These are phyloP conservation scores for Coniochaeta pulveracea DNA, from an alignment of 2,329 filamentous ascomycete genomes.

Conservation along the genomic window DNA sequence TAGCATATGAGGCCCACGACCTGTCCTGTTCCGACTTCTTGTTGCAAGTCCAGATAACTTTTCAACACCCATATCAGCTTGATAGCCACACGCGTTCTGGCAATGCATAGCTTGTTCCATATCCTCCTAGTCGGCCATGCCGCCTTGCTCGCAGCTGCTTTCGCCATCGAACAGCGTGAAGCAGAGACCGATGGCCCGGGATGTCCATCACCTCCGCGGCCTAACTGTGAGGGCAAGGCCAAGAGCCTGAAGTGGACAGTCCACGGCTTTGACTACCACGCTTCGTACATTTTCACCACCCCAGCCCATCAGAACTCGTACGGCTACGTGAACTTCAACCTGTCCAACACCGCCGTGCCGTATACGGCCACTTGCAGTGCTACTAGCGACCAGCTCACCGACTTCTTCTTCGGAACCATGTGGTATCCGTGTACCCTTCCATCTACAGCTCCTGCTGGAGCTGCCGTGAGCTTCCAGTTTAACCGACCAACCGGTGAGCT, in stretches of 20 bases:
- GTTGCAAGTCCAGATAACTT: too few relatives aligned
- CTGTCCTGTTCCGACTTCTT: too few relatives aligned
- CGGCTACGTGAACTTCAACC: constrained; percentile 33
- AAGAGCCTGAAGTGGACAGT: constrained; percentile 25
- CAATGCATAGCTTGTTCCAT: too few relatives aligned
- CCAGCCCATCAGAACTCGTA: constrained; percentile 34
- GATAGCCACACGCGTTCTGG: too few relatives aligned
- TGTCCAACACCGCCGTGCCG: constrained; percentile 28
- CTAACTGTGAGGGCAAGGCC: constrained; percentile 7
- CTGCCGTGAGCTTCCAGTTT: background rate
- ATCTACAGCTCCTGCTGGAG: constrained; percentile 1
- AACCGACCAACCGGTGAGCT: constrained; percentile 2
- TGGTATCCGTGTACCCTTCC: constrained; percentile 27
- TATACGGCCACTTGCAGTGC: constrained; percentile 26
- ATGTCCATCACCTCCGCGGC: too few relatives aligned
- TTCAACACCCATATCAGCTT: too few relatives aligned
- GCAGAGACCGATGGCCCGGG: too few relatives aligned
- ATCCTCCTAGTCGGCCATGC: too few relatives aligned
- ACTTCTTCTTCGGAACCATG: constrained; percentile 35
- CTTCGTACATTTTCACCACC: constrained; percentile 32
- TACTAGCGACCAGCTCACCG: constrained; percentile 23
- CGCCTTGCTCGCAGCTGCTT: too few relatives aligned
- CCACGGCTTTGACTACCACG: constrained; percentile 31
- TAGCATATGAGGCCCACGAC: too few relatives aligned
- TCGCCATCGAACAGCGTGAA: too few relatives aligned